Percentiles rank a stretch among this genome's conserved stretches.
These are phyloP conservation scores for Erigeron philadelphicus DNA, from an alignment of 140 eudicot species.

Conservation along the genomic window DNA sequence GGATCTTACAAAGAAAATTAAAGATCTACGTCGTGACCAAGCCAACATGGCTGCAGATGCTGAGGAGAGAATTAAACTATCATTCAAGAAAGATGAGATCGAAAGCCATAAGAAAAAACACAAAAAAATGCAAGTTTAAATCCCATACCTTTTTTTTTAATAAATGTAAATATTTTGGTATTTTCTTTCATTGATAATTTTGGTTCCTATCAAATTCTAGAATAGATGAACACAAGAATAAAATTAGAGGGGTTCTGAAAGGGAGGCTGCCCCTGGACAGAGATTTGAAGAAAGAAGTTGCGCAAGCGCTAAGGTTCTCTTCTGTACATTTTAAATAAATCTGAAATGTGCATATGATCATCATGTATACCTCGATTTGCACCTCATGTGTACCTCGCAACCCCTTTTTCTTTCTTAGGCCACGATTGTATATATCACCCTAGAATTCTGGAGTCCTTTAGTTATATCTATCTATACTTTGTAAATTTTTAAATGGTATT, in stretches of 20 bases:
- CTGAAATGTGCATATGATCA: not conserved
- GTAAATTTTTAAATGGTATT: not conserved
- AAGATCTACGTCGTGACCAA: constrained; percentile 44
- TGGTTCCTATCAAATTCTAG: constrained; percentile 34
- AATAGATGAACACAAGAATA: constrained; percentile 69
- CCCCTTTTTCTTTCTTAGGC: not conserved
- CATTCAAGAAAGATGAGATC: constrained; percentile 47
- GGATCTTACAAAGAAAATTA: constrained; percentile 37
- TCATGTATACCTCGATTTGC: constrained; percentile 11
- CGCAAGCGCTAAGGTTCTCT: constrained; percentile 55
- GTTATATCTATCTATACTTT: not conserved
- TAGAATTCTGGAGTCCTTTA: not conserved
- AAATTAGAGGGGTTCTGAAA: constrained; percentile 70
- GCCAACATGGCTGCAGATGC: constrained; percentile 46
- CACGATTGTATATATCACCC: not conserved
- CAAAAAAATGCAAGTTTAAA: constrained; percentile 66
- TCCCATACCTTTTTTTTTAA: constrained; percentile 11
- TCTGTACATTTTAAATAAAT: not conserved
- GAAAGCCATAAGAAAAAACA: constrained; percentile 58
- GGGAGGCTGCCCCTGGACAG: constrained; percentile 87
- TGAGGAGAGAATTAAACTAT: constrained; percentile 39
- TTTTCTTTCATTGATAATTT: not conserved
- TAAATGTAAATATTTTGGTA: not conserved
- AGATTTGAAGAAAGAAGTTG: constrained; percentile 74
- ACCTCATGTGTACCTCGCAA: not conserved